These are phyloP conservation scores for Adansonia gregorii DNA, from an alignment of 441 rosid species.

Conservation along the genomic window DNA sequence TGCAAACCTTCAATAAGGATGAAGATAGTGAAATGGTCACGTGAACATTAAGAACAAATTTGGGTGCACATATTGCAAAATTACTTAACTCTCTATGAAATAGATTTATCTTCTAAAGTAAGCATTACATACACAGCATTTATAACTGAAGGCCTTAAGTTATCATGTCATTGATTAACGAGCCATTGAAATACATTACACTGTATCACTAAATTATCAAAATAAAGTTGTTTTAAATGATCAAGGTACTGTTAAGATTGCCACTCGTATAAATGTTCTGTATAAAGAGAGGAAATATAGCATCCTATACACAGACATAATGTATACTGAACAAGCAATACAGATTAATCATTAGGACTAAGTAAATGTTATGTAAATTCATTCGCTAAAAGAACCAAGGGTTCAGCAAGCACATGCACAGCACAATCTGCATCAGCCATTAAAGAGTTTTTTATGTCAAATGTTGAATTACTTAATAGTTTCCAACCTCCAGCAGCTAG, in stretches of 20 bases:
- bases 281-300: not conserved
- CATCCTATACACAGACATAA: too few relatives aligned
- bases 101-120: not conserved
- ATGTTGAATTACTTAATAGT: not conserved
- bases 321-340: not conserved
- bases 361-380: not conserved
- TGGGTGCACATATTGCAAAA: not conserved
- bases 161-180: not conserved
- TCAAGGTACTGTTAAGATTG: not conserved
- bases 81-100: not conserved
- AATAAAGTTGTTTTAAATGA: not conserved
- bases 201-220: not conserved
- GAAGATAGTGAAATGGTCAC: not conserved
- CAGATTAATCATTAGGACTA: not conserved
- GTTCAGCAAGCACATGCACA: not conserved
- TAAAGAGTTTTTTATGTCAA: not conserved
- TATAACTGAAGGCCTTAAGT: not conserved
- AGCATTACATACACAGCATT: not conserved
- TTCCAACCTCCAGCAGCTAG: not conserved
- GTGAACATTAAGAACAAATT: not conserved
- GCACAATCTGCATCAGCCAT: not conserved
- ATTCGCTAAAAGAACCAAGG: not conserved
- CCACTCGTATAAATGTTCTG: not conserved
- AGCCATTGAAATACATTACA: not conserved
- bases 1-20: constrained; percentile 56